Evolutionary conservation across 2,329 filamentous ascomycete genomes (phyloP), one percentile per base, ranked within the genome.

Genomic region (Aspergillus fijiensis): DNA sequence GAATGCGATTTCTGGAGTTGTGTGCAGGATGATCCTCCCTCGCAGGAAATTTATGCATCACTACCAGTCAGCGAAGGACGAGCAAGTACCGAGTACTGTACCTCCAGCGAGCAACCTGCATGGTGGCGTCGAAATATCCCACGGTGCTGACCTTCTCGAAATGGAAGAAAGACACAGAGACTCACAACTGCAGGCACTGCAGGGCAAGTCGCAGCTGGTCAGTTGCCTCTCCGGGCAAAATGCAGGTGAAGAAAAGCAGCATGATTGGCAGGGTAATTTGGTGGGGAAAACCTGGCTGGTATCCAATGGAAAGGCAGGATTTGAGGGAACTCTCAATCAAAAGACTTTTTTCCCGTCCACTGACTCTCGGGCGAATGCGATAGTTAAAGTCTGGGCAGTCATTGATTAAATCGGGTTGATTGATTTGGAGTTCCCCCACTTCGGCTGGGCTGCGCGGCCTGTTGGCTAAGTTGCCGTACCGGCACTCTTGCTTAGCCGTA

Each of bases 181-280:
- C 19, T 19, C 19, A 19, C 27, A 27, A 25, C 27, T 23, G 51
- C 33, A 27, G 14, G 39, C 27, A 27, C 52, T 55, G 39, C 42
- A 29, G 59, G 33, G 55, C 39, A 42, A 5, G 33, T 16, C 39
- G 39, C 27, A 55, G 29, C 53, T 55, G 55, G 49, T 45, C 55
- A 61, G 50, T 64, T 64, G 49, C 62, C 62, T 49, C 56, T 61
- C 59, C 23, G 54, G 57, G 64, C 49, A 59, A 21, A 53, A 23
- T 63, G 62, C 64, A 66, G 57, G 12, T 27, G 47, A 33, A 35
- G 39, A 10, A 64, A 61, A 64, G 60, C 55, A 65, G 58, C 49
- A n/a, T 65, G 56, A 64, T 64, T 65, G 62, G 62, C 14, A 47
- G 35, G 33, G 14, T 6, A 35, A 14, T 19, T 31, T 14, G 35